A percentile compares a stretch with the other conserved stretches of the same genome.
Evolutionary conservation across 495 filamentous ascomycete species (phyloP).

Genomic region (Chaetomium cochliodes): DNA sequence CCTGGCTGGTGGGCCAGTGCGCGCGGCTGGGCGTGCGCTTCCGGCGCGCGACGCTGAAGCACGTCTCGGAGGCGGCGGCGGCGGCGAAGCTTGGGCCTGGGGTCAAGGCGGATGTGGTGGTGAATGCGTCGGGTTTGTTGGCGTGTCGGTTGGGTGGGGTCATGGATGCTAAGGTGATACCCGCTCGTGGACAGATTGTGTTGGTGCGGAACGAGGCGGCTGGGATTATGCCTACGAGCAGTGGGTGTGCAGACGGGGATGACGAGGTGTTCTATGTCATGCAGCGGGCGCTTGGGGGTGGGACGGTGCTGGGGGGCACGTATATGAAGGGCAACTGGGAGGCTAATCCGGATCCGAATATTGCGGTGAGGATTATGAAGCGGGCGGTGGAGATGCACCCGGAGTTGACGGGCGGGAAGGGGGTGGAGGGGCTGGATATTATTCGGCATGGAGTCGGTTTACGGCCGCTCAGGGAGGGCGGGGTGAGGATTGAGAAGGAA

Average conservation of each 20-base stretch:
- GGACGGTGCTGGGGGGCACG: constrained; percentile 82
- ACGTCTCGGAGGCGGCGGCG: constrained; percentile 68
- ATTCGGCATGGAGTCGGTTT: constrained; percentile 87
- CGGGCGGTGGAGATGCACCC: constrained; percentile 71
- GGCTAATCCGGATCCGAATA: constrained; percentile 71
- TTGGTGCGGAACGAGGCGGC: constrained; percentile 80
- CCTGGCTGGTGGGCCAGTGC: constrained; percentile 79
- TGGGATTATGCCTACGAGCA: constrained; percentile 66
- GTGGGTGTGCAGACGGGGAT: constrained; percentile 75
- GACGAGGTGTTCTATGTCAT: constrained; percentile 88
- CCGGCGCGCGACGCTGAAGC: constrained; percentile 56
- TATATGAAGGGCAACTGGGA: constrained; percentile 87
- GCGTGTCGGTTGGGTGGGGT: constrained; percentile 79
- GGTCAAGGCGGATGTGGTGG: constrained; percentile 65
- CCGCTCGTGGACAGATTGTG: constrained; percentile 83
- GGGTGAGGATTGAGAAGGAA: constrained; percentile 82
- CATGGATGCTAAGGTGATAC: constrained; percentile 68
- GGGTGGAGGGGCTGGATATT: constrained; percentile 76
- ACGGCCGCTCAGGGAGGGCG: constrained; percentile 70
- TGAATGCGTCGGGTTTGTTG: constrained; percentile 86
- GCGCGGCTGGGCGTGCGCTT: constrained; percentile 65
- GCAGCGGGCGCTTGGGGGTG: constrained; percentile 75
- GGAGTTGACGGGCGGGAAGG: constrained; percentile 69
- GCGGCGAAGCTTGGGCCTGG: constrained; percentile 59
- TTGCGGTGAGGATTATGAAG: constrained; percentile 87